Base-by-base conservation (phyloP, 129 eudicot species). In the Tagetes erecta region DNA sequence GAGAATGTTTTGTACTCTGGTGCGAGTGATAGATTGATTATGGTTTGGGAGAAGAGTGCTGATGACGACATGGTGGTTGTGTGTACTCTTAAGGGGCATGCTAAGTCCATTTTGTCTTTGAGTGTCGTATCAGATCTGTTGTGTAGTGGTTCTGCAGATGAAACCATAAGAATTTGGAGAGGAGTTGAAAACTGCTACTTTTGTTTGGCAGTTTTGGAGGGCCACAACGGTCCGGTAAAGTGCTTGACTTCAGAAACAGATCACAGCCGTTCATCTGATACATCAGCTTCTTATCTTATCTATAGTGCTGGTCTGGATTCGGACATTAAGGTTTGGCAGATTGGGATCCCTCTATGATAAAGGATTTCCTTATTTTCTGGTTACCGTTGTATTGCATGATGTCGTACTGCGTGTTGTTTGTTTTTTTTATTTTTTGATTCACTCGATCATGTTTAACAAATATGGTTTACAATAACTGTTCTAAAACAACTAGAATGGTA, bases 91-190 rank as follows among this genome's bases (percentile, higher is more conserved):
- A 80, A 72, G 50, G 89, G 86, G 64, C 93, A 87, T 76, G 67
- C 64, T 58, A 87, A 85, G 82, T 76, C 93, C 20, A 60, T 87
- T 39, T 36, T 87, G 81, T 83, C 89, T 84, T 83, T 87, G 74
- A 84, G 81, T 35, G 87, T 79, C 41, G 83, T 74, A 42, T 78
- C 84, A 34, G 86, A 87, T 77, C 36, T 87, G 75, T 70, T 87
- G 59, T 82, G 77, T 69, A 87, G 93, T 37, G 93, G 93, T 53
- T 85, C 93, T 2, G 87, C 89, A 51, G 93, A 87, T 80, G 80
- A 76, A 71, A 87, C 87, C 9, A 70, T 87, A 60, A 83, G 93
- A 72, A 76, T 87, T 69, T 87, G 93, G 93, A 83, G 83, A 80
- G 79, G 79, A 58, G 66, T 78, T 0, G 85, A 60, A 13, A 78